phyloP scores from a whole-genome alignment of 768 basidiomycete species.

The Mycena chlorophos region DNA sequence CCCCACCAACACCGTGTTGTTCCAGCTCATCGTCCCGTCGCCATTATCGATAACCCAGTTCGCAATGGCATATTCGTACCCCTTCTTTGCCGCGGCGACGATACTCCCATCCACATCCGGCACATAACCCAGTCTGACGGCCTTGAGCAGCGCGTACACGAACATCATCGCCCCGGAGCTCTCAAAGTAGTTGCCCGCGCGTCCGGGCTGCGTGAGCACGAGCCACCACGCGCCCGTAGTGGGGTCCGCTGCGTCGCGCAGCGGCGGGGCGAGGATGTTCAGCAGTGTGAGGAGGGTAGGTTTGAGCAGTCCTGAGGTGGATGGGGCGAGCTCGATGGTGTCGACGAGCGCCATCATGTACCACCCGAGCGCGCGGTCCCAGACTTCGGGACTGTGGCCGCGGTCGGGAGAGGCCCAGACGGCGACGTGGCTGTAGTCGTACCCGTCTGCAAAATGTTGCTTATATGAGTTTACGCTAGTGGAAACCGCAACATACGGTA shows the following conservation, averaged over 20 bases:
- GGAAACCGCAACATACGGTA: constrained; percentile 30
- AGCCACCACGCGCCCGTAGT: constrained; percentile 49
- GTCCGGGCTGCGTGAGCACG: constrained; percentile 49
- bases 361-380: constrained; percentile 47
- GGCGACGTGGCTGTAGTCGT: constrained; percentile 44
- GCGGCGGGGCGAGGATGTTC: constrained; percentile 34
- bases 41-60: constrained; percentile 43
- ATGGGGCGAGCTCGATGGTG: constrained; percentile 38
- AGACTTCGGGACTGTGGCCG: constrained; percentile 50
- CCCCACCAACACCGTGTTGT: constrained; percentile 45
- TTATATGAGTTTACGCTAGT: not conserved
- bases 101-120: constrained; percentile 40
- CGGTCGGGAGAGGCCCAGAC: constrained; percentile 47
- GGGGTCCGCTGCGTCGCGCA: constrained; percentile 41
- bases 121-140: constrained; percentile 43
- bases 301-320: constrained; percentile 32
- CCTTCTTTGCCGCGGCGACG: constrained; percentile 38
- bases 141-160: constrained; percentile 47
- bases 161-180: constrained; percentile 49
- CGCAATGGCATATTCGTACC: constrained; percentile 41
- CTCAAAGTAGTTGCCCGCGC: constrained; percentile 50
- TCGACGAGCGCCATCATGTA: constrained; percentile 50
- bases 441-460: constrained; percentile 40
- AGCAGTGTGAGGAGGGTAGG: constrained; percentile 34
- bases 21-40: constrained; percentile 48